Percentiles rank a stretch among this genome's conserved stretches.
Conservation (phyloP, 441 rosid genomes). For the Jatropha podagrica region DNA sequence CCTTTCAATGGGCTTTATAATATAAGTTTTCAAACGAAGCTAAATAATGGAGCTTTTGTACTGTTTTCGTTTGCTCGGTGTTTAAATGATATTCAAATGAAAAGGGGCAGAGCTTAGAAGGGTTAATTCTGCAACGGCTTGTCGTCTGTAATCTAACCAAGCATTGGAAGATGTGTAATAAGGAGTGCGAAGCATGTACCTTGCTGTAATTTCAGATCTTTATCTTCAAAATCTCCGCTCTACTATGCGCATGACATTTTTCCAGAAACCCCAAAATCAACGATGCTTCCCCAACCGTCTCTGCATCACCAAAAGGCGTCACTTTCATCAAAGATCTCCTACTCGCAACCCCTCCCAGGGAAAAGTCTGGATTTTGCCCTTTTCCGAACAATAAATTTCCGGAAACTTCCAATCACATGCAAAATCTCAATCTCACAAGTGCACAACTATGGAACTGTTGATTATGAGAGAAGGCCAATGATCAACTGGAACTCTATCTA, state of each 20-base stretch:
- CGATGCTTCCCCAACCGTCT: constrained; percentile 53
- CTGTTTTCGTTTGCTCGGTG: too few species aligned
- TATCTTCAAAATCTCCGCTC: constrained; percentile 26
- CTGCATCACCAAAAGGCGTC: constrained; percentile 45
- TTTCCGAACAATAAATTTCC: constrained; percentile 25
- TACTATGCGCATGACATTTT: not conserved
- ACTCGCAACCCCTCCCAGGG: constrained; percentile 36
- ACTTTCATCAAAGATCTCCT: constrained; percentile 45
- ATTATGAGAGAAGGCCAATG: constrained; percentile 76
- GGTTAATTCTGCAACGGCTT: not conserved
- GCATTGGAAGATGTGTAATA: not conserved
- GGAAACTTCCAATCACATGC: constrained; percentile 43
- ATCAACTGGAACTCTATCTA: constrained; percentile 75
- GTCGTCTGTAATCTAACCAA: not conserved
- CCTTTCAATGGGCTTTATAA: too few species aligned
- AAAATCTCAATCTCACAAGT: constrained; percentile 70
- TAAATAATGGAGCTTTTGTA: too few species aligned
- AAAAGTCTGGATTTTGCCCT: constrained; percentile 23
- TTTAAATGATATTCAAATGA: too few species aligned
- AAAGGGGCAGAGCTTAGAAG: too few species aligned
- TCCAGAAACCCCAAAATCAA: constrained; percentile 8
- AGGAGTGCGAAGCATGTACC: not conserved
- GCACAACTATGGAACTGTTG: constrained; percentile 75
- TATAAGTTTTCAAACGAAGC: too few species aligned
- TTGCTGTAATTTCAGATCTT: constrained; percentile 13